Percentiles rank a stretch among this genome's conserved stretches.
Evolutionary conservation across 352 stramenopile species (phyloP).

Genomic region (Pythium biforme): DNA sequence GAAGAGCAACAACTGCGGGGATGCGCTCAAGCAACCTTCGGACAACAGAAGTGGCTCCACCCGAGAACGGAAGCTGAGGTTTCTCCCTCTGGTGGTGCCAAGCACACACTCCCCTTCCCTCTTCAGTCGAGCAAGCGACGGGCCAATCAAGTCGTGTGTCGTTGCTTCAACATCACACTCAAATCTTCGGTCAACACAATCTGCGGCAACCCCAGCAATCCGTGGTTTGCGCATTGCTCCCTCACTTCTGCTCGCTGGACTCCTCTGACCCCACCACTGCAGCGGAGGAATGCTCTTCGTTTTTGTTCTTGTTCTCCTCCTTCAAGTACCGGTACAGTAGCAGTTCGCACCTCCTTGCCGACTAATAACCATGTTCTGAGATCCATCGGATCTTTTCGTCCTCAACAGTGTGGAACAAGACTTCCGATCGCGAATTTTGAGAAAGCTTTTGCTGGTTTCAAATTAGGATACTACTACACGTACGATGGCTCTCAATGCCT

Average conservation of each 20-base stretch:
- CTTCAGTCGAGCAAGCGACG: constrained; percentile 19
- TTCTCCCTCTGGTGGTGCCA: constrained; percentile 7
- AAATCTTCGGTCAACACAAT: not conserved
- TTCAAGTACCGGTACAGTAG: not conserved
- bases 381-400: not conserved
- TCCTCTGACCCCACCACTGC: not conserved
- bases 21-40: constrained; percentile 15
- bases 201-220: no score
- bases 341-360: no score
- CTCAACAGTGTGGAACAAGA: not conserved
- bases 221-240: not conserved
- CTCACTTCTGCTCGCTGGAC: not conserved
- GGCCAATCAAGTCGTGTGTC: not conserved
- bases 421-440: no score
- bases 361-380: not conserved
- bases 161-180: not conserved
- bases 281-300: not conserved
- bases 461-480: constrained; percentile 1
- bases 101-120: not conserved
- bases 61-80: constrained; percentile 24
- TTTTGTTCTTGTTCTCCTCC: not conserved
- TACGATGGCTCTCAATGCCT: not conserved
- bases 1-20: constrained; percentile 1
- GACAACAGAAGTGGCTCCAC: constrained; percentile 2
- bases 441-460: not conserved